Percentiles rank a stretch among this genome's conserved stretches.
Conservation (phyloP, 306 rosid genomes). For the Begonia loranthoides region DNA sequence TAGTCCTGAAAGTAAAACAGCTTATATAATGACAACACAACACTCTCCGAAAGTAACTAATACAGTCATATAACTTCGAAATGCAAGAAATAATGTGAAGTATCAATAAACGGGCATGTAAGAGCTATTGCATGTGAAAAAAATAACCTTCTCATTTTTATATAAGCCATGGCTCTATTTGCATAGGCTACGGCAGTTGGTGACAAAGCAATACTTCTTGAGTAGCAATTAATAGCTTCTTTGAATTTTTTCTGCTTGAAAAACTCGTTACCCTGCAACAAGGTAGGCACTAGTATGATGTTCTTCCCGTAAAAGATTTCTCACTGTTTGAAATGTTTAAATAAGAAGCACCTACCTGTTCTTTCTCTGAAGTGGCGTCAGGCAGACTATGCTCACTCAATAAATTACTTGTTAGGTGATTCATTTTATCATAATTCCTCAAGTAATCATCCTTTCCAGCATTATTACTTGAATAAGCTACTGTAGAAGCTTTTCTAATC, state of each 20-base stretch:
- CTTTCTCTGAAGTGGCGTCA: conserved; percentile 86
- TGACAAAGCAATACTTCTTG: conserved; percentile 82
- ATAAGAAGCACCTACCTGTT: conserved; percentile 31
- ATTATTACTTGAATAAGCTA: conserved; percentile 18
- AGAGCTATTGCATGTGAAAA: background rate
- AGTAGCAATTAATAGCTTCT: conserved; percentile 85
- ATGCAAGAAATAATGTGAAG: background rate
- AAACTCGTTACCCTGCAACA: conserved; percentile 79
- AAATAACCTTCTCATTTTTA: conserved; percentile 56
- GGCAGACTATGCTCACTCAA: conserved; percentile 43
- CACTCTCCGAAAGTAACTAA: background rate
- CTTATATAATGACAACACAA: background rate
- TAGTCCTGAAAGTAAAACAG: background rate
- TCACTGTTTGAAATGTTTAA: background rate
- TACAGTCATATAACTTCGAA: background rate
- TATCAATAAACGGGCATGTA: background rate
- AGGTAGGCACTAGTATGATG: background rate
- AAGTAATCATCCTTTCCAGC: conserved; percentile 28
- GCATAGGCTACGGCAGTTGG: conserved; percentile 95
- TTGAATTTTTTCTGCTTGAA: conserved; percentile 86
- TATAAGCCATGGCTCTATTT: conserved; percentile 88
- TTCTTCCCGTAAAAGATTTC: no score
- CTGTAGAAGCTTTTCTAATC: conserved; percentile 20
- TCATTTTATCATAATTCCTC: conserved; percentile 29
- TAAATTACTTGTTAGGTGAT: conserved; percentile 26